These are phyloP conservation scores for Cordyceps pruinosa DNA, from an alignment of 2,329 filamentous ascomycete genomes.

Conservation along the genomic window DNA sequence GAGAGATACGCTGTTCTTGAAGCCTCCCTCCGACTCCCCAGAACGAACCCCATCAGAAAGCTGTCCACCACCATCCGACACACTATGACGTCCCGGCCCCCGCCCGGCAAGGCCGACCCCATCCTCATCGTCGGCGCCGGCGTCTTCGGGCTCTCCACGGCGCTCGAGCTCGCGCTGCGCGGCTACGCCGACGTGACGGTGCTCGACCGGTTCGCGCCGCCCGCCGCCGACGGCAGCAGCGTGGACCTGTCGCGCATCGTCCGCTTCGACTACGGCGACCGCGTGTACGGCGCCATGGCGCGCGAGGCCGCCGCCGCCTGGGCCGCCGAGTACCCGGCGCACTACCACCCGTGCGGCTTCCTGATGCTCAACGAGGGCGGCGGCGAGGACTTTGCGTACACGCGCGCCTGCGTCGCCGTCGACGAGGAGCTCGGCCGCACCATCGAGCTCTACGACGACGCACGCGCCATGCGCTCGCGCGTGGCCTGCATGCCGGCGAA, in stretches of 20 bases:
- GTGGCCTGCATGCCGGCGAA: conserved; percentile 18
- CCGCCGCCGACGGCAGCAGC: conserved; percentile 31
- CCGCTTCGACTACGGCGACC: conserved; percentile 55
- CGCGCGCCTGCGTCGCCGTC: conserved; percentile 16
- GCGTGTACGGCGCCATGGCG: conserved; percentile 55
- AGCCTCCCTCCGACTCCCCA: no score
- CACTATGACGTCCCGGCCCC: background rate
- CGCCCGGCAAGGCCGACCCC: conserved; percentile 14
- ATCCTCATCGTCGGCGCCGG: conserved; percentile 26
- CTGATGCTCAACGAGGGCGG: conserved; percentile 21
- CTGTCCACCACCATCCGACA: background rate
- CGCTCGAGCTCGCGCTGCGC: conserved; percentile 20
- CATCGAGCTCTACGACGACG: conserved; percentile 21
- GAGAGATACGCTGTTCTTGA: no score
- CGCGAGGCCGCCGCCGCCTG: conserved; percentile 23
- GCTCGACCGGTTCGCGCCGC: conserved; percentile 29
- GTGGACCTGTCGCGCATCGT: conserved; percentile 36
- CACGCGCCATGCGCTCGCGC: conserved; percentile 13
- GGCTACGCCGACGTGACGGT: conserved; percentile 29
- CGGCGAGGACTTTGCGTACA: conserved; percentile 14
- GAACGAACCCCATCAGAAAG: no score
- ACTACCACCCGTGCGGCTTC: conserved; percentile 27
- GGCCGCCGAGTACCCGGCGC: conserved; percentile 21
- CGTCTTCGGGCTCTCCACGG: conserved; percentile 25
- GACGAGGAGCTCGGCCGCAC: conserved; percentile 16